Base-by-base conservation (phyloP, 2,329 filamentous ascomycete genomes). In the Pseudogymnoascus verrucosus region DNA sequence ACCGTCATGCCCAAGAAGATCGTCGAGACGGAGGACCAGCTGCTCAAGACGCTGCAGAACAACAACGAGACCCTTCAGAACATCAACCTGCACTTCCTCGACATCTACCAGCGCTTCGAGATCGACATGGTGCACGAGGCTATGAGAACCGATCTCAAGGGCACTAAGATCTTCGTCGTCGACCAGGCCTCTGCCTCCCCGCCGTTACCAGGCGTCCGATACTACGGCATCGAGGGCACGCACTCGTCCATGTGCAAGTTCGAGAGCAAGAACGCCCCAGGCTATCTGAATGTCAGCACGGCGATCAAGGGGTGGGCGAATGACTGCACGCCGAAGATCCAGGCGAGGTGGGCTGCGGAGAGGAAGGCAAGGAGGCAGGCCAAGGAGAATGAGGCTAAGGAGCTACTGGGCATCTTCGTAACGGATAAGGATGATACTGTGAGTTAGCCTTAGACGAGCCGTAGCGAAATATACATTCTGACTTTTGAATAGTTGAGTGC, bases 61-160 rank as follows among this genome's bases (percentile, higher is more conserved):
- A 86, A 91, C 70, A 91, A 88, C 64, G 89, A 91, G 74, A 89
- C 84, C 0, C 75, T 93, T 4, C 84, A 89, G 69, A 87, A 88
- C 65, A 91, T 93, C 73, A 91, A 90, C 73, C 84, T 79, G 61
- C 82, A 87, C 64, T 93, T 93, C 68, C 79, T 87, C 16, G 86
- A 91, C 61, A 85, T 91, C 28, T 86, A 89, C 66, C 82, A 85
- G 64, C 81, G 85, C 1, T 91, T 90, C 71, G 82, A 85, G 67
- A 85, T 92, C 61, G 89, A 89, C 69, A 90, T 91, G 82, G 89
- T 86, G 39, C 88, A 91, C 63, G 89, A 93, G 71, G 87, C 86
- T 54, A 84, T 87, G 68, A 88, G 87, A 66, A 90, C 88, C 0
- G 84, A 90, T 67, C 69, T 91, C 37, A 87, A 83, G 68, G 85